Conservation (phyloP, 1,139 yeast species). For the Candida sp. region DNA sequence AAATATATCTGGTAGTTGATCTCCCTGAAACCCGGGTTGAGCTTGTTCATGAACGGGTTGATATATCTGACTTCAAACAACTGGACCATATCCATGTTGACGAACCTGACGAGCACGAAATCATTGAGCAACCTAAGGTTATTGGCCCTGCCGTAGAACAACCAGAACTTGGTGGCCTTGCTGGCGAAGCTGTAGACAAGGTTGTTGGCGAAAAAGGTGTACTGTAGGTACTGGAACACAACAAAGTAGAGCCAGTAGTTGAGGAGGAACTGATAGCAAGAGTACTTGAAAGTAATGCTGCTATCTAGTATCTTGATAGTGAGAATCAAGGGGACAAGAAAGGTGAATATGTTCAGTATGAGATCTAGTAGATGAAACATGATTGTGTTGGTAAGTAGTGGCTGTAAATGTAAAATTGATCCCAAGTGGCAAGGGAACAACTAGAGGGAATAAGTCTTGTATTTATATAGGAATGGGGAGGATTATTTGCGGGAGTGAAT, state of each 20-base stretch:
- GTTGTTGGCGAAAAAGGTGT: background rate
- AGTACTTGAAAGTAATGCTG: constrained; percentile 8
- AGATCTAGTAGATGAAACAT: constrained; percentile 7
- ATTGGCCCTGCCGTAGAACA: constrained; percentile 14
- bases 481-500: too few relatives aligned
- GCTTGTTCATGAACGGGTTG: constrained; percentile 6
- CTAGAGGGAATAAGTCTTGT: background rate
- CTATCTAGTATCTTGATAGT: constrained; percentile 17
- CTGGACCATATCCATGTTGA: background rate
- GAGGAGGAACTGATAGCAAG: constrained; percentile 14
- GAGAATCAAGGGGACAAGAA: constrained; percentile 13
- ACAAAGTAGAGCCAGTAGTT: constrained; percentile 19
- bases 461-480: too few relatives aligned
- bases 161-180: constrained; percentile 11
- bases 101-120: constrained; percentile 5
- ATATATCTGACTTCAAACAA: constrained; percentile 8
- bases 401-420: too few relatives aligned
- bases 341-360: constrained; percentile 11
- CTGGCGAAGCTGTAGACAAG: background rate
- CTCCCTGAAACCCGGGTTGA: constrained; percentile 9
- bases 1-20: constrained; percentile 10
- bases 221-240: constrained; percentile 5
- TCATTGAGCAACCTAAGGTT: constrained; percentile 11
- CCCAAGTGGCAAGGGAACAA: background rate
- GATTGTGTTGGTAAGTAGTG: too few relatives aligned